phyloP scores from a whole-genome alignment of 441 rosid genomes.

The Raphanus hybrid region DNA sequence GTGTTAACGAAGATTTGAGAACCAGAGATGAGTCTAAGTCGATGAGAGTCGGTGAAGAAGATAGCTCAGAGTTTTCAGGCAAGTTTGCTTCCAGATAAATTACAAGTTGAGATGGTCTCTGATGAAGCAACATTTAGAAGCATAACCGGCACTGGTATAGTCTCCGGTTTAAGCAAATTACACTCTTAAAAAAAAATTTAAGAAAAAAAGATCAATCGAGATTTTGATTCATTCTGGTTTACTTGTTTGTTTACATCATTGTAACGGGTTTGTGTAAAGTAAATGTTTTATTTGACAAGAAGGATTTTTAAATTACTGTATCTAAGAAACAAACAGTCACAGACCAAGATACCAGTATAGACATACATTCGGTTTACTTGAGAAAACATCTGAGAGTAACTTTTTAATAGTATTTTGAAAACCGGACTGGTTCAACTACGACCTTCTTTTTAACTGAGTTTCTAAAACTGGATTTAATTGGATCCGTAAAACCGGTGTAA shows the following conservation, averaged over 20 bases:
- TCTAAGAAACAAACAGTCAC: neutral
- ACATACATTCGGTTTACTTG: neutral
- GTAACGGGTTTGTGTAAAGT: slow-evolving; percentile 40
- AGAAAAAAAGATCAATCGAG: slow-evolving; percentile 14
- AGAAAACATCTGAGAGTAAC: neutral
- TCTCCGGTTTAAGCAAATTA: slow-evolving; percentile 18
- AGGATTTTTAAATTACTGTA: neutral
- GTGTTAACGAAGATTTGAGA: slow-evolving; percentile 35
- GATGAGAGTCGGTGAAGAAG: slow-evolving; percentile 20
- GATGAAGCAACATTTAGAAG: slow-evolving; percentile 31
- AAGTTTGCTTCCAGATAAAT: slow-evolving; percentile 32
- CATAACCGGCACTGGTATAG: slow-evolving; percentile 39
- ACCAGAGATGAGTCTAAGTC: slow-evolving; percentile 32
- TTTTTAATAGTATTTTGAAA: too few species aligned
- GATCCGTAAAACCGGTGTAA: neutral
- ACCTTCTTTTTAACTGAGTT: neutral
- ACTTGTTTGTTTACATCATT: slow-evolving; percentile 15
- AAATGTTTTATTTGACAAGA: slow-evolving; percentile 22
- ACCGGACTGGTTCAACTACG: neutral
- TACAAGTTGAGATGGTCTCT: slow-evolving; percentile 28
- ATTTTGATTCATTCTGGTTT: slow-evolving; percentile 26
- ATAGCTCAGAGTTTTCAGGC: slow-evolving; percentile 33
- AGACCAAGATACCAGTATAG: neutral
- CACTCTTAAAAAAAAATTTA: neutral
- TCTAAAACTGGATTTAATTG: neutral